Percentiles rank a stretch among this genome's conserved stretches.
Evolutionary conservation across 495 filamentous ascomycete species (phyloP).

Genomic region (Talaromyces ruber): DNA sequence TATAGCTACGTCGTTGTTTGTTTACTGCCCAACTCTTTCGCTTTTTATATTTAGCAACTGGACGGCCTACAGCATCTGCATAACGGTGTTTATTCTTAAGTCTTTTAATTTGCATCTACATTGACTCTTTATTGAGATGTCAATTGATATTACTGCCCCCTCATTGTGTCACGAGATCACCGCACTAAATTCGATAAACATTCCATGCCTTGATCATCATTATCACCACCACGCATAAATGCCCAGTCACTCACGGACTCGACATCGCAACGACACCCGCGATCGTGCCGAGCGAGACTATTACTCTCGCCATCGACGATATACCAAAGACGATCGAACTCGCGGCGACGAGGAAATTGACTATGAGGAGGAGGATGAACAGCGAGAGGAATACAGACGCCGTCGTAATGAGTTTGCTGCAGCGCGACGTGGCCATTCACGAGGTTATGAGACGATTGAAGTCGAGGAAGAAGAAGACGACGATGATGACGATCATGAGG

Average conservation of each 20-base stretch:
- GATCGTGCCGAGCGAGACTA: slow-evolving; percentile 30
- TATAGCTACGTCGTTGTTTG: background rate
- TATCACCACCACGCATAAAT: slow-evolving; percentile 15
- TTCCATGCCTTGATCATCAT: background rate
- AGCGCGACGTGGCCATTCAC: slow-evolving; percentile 10
- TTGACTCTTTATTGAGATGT: background rate
- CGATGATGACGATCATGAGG: slow-evolving; percentile 12
- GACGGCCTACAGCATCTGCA: background rate
- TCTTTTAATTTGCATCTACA: background rate
- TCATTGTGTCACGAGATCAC: background rate
- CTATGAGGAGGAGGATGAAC: slow-evolving; percentile 12
- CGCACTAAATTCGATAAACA: background rate
- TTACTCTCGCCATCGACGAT: slow-evolving; percentile 13
- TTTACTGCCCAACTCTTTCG: background rate
- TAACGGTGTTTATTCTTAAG: background rate
- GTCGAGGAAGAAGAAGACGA: slow-evolving; percentile 13
- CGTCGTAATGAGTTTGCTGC: slow-evolving; percentile 4
- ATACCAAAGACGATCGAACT: slow-evolving; percentile 4
- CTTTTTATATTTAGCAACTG: background rate
- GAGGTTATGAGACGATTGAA: slow-evolving; percentile 10
- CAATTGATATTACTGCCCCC: background rate
- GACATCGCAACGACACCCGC: slow-evolving; percentile 31
- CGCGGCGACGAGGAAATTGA: slow-evolving; percentile 15
- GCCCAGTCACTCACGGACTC: slow-evolving; percentile 32
- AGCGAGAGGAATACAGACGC: background rate